Percentiles rank a stretch among this genome's conserved stretches.
phyloP scores from a whole-genome alignment of 2,329 filamentous ascomycete genomes.

The Apiospora rasikravindrae region DNA sequence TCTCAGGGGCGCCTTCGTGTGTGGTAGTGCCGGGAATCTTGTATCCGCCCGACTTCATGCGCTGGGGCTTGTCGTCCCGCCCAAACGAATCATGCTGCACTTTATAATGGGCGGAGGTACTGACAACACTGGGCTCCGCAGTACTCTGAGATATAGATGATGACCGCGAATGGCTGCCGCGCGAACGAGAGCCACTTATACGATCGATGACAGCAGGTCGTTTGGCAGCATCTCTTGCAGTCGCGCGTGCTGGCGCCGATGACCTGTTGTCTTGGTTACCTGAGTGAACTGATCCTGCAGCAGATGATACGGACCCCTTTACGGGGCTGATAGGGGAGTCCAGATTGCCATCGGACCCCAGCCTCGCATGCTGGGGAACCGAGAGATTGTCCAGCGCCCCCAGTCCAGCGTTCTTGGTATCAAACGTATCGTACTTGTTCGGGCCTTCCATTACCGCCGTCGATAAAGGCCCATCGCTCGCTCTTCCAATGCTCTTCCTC shows the following conservation, averaged over 20 bases:
- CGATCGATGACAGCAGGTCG: conserved; percentile 60
- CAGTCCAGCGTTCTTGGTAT: conserved; percentile 34
- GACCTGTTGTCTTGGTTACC: conserved; percentile 40
- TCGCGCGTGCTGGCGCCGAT: conserved; percentile 34
- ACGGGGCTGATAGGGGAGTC: conserved; percentile 52
- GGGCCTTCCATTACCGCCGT: conserved; percentile 43
- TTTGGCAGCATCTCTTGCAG: conserved; percentile 44
- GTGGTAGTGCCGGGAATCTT: conserved; percentile 62
- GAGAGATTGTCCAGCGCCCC: conserved; percentile 37
- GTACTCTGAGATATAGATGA: conserved; percentile 64
- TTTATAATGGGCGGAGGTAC: conserved; percentile 62
- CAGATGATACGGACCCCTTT: conserved; percentile 37
- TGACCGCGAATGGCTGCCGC: conserved; percentile 56
- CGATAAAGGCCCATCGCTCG: conserved; percentile 45
- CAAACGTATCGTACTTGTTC: conserved; percentile 44
- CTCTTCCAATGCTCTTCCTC: conserved; percentile 50
- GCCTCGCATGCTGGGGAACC: conserved; percentile 31
- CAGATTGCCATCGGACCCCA: conserved; percentile 50
- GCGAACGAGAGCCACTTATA: conserved; percentile 54
- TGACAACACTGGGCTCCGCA: conserved; percentile 62
- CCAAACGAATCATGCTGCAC: conserved; percentile 63
- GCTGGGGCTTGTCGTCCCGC: conserved; percentile 51
- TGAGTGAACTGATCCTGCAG: conserved; percentile 36
- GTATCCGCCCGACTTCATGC: conserved; percentile 51
- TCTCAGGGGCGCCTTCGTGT: conserved; percentile 62